Evolutionary conservation across 208 protist genomes (phyloP), one percentile per base, ranked within the genome.

Genomic region (Phytomonas sp.): DNA sequence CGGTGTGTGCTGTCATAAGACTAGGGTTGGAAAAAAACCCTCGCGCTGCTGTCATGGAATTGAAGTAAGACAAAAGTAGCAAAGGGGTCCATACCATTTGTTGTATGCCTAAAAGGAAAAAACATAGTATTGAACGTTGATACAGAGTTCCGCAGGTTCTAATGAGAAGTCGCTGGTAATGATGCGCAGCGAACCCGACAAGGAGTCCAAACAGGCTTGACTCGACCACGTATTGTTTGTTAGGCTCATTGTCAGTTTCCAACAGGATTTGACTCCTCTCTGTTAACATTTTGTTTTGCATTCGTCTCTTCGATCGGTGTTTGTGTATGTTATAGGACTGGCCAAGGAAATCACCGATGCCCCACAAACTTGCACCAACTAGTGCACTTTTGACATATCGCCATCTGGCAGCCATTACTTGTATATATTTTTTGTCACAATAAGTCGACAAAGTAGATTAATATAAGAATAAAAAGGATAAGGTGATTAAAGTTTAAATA

Each of bases 11-110:
- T 11, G 74, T 70, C 69, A 94, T 79, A 66, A 89, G 91, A 26
- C 73, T 77, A 14, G 83, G 76, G 29, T 89, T 76, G 26, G 30
- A 66, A 52, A 95, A 82, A 2, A 87, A 87, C 6, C 87, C 84
- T 3, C 82, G 78, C 29, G 73, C 42, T 3, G 79, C 79, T 2
- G 90, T 95, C 69, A 85, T 83, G 34, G 70, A 66, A 67, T 89
- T 89, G 73, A 89, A 87, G 71, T 95, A 95, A 31, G 67, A 63
- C 62, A 81, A 82, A 32, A 89, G 66, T 16, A 88, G 56, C 29
- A 88, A 56, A 8, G 90, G 90, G 26, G 83, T 93, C 56, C 89
- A 62, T 32, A 86, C 67, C 0, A 93, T 32, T 75, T 95, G 90
- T 67, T 92, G 90, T 0, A 80, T 63, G 7, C 73, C 71, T 5